Evolutionary conservation across 2,329 filamentous ascomycete genomes (phyloP), one percentile per base, ranked within the genome.

Genomic region (Alternaria brassicae): DNA sequence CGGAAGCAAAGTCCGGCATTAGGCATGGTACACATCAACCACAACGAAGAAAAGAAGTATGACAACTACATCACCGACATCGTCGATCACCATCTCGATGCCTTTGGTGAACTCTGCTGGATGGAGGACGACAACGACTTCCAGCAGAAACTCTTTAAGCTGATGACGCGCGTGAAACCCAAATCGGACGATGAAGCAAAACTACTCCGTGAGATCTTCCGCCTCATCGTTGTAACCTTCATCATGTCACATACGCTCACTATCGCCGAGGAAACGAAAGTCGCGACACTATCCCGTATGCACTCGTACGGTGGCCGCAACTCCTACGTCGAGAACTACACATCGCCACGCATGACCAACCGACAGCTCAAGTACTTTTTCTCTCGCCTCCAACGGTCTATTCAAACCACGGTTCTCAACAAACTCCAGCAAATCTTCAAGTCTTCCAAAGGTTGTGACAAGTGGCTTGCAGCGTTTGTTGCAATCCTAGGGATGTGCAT

Each of bases 301-400:
- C 76, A 74, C 28, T 77, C 77, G 19, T 76, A 75, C 47, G 62
- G 64, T n/a, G 70, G 69, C 21, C 72, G 67, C 7, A 61, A 67
- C 25, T 59, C 69, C 36, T 77, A 76, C 57, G 52, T 66, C 19
- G 62, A 70, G 27, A 72, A 71, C 27, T 74, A 69, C 61, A 78
- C 74, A n/a, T 76, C 75, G 4, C 81, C 81, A 2, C 78, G 80
- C 53, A 79, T 84, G 65, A 81, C 81, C 12, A 82, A 81, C 53
- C 77, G 80, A 13, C 82, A 84, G 60, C 74, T 84, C 15, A 84
- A 84, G 61, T 82, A 81, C 74, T 81, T 82, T 72, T 83, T 82
- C 72, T 71, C 72, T 13, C 67, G 77, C 21, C 71, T 83, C 15
- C 81, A 82, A 53, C 73, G 75, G 28, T 66, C 73, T 15, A 79